Evolutionary conservation across 2,329 filamentous ascomycete species (phyloP), one percentile per base, ranked within the genome.

Genomic region (Colletotrichum kahawae): DNA sequence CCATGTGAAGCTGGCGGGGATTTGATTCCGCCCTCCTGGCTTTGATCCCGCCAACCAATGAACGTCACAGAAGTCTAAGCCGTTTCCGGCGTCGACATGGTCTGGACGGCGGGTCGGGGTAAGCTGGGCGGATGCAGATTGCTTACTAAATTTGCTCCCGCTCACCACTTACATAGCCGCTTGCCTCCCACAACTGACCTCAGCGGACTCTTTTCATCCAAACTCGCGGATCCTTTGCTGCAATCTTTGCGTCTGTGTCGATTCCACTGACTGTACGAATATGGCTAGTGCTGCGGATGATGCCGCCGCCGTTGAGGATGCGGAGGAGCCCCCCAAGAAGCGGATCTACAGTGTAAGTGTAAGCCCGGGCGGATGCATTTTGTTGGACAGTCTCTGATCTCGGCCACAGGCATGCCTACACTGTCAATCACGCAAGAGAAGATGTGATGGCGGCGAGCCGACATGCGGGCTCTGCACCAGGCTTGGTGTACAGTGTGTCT

Each of bases 391-490:
- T 31, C 36, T 18, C 34, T 71, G 1, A 63, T 10, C 24, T 6
- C 12, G 7, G 18, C 38, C 38, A 48, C 7, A 76, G 75, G 73
- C 75, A 36, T 77, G 75, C 14, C 60, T 54, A 7, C 36, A 71
- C 10, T 77, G 75, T 14, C 38, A 73, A 18, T 34, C 57, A 24
- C 66, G 73, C 4, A 77, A 76, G 34, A 72, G 68, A 14, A 69
- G 73, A 16, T 77, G 75, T 29, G 75, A 77, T 21, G 75, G 73
- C 5, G 34, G 36, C 21, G 62, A 63, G n/a, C 75, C 75, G 13
- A 27, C 54, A 5, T 77, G 75, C 12, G 69, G 72, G 36, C 51
- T 71, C 7, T 77, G 75, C 34, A 43, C 31, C 7, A 65, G 38
- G 12, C 43, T 67, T 3, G 38, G 57, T 21, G 65, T 76, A 12